Percentiles rank a stretch among this genome's conserved stretches.
These are phyloP conservation scores for Megacollybia platyphylla DNA, from an alignment of 1,284 basidiomycete genomes.

Conservation along the genomic window DNA sequence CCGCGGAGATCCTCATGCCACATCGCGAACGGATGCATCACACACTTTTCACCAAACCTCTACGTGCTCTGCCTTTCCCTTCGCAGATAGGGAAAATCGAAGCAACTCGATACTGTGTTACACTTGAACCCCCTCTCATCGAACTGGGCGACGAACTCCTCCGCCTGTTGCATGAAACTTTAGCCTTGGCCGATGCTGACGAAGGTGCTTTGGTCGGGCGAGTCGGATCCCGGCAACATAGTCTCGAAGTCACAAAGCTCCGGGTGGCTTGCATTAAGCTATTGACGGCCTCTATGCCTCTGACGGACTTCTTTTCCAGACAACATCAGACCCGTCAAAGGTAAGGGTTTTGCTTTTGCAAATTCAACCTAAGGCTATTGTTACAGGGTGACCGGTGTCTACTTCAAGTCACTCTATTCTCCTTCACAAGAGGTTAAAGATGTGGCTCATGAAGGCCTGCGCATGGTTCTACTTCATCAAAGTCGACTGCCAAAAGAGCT, in stretches of 20 bases:
- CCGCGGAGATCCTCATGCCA: constrained; percentile 72
- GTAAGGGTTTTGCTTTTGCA: constrained; percentile 26
- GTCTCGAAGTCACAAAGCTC: constrained; percentile 78
- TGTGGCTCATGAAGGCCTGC: constrained; percentile 89
- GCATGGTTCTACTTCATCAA: constrained; percentile 83
- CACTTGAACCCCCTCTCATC: constrained; percentile 73
- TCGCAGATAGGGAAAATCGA: constrained; percentile 99
- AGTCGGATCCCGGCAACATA: constrained; percentile 66
- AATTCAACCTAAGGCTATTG: not conserved
- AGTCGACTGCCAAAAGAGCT: constrained; percentile 92
- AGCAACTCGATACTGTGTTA: constrained; percentile 88
- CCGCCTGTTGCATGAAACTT: constrained; percentile 85
- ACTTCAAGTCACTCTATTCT: constrained; percentile 98
- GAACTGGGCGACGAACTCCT: constrained; percentile 89
- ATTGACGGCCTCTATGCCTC: constrained; percentile 87
- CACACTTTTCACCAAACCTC: constrained; percentile 91
- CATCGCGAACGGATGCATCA: constrained; percentile 83
- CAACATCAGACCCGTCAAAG: constrained; percentile 77
- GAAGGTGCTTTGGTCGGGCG: constrained; percentile 76
- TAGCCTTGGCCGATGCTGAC: constrained; percentile 93
- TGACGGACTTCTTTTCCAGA: constrained; percentile 84
- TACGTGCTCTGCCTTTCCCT: constrained; percentile 91
- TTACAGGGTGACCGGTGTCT: constrained; percentile 80
- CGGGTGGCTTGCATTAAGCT: constrained; percentile 94
- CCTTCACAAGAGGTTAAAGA: constrained; percentile 89